Base-by-base conservation (phyloP, 2,329 filamentous ascomycete species). In the Diaporthe destruens region DNA sequence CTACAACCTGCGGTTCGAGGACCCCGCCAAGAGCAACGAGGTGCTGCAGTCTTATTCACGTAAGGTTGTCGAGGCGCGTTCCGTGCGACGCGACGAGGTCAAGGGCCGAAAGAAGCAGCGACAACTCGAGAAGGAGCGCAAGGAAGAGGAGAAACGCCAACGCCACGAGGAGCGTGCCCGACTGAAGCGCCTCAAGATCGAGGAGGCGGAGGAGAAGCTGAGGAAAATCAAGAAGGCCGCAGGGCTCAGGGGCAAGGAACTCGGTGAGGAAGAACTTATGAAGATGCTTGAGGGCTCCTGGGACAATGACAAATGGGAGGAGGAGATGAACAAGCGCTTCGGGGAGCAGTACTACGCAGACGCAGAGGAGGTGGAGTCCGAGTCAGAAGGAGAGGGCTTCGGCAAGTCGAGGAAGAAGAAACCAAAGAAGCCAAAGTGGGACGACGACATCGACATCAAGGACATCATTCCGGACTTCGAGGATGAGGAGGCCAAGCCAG, bases 361-460 rank as follows among this genome's bases (percentile, higher is more conserved):
- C 65, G 82, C 85, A 14, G 91, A 93, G 16, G 87, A 84, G 75
- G 92, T 88, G 23, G 89, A 92, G 32, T 87, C 88, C 1, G 92
- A 91, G 76, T 93, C 92, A 74, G 88, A 85, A 3, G 86, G 82
- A 9, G 84, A 80, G n/a, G 86, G 84, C 63, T 88, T 84, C 53
- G 83, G 83, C 23, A 76, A 82, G 68, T 91, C 89, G 80, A 91
- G 89, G 79, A 90, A 90, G 76, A 91, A 88, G 79, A 87, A 87
- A 75, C 83, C 88, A 12, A 94, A 94, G 87, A 97, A 97, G 84
- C 94, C 94, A 12, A 93, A 91, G 75, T 99, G 96, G 93, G 94
- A 98, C 78, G 95, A 98, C 79, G 96, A 99, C 80, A 98, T 99
- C 77, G 95, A 98, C 80, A 98, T 99, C 84, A 94, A 93, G 74